Conservation (phyloP, 1,284 basidiomycete genomes). For the Ceratobasidium papillatum region DNA sequence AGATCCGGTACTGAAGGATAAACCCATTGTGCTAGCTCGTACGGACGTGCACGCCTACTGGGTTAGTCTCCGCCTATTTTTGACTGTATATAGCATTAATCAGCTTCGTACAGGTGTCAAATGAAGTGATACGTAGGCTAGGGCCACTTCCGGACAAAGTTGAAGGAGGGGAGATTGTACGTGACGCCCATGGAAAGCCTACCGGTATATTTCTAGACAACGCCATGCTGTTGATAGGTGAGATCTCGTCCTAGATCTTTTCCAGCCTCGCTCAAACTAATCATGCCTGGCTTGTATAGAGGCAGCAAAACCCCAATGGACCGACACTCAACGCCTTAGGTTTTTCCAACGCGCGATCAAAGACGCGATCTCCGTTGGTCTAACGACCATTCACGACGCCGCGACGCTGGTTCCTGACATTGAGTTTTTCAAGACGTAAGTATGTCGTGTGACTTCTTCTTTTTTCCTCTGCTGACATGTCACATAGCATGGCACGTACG, state of each 20-base stretch:
- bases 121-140: slow-evolving; percentile 64
- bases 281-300: slow-evolving; percentile 41
- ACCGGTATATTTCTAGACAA: slow-evolving; percentile 80
- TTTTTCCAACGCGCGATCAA: slow-evolving; percentile 71
- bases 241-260: no score
- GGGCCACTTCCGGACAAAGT: slow-evolving; percentile 63
- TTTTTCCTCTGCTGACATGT: background rate
- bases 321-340: slow-evolving; percentile 63
- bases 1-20: slow-evolving; percentile 69
- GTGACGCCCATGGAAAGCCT: slow-evolving; percentile 69
- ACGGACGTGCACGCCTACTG: slow-evolving; percentile 87
- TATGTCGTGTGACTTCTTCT: slow-evolving; percentile 25
- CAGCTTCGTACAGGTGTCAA: slow-evolving; percentile 16
- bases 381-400: slow-evolving; percentile 88
- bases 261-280: background rate
- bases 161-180: slow-evolving; percentile 79
- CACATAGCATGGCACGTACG: slow-evolving; percentile 23
- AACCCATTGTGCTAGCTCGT: slow-evolving; percentile 74
- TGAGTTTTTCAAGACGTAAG: slow-evolving; percentile 71
- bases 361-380: slow-evolving; percentile 75
- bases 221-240: slow-evolving; percentile 69
- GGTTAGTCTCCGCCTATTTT: slow-evolving; percentile 68
- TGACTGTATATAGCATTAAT: background rate
- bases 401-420: slow-evolving; percentile 63
- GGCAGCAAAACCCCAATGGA: slow-evolving; percentile 65